Evolutionary conservation across 305 asterid genomes (phyloP).

Genomic region (Plantago rigida): DNA sequence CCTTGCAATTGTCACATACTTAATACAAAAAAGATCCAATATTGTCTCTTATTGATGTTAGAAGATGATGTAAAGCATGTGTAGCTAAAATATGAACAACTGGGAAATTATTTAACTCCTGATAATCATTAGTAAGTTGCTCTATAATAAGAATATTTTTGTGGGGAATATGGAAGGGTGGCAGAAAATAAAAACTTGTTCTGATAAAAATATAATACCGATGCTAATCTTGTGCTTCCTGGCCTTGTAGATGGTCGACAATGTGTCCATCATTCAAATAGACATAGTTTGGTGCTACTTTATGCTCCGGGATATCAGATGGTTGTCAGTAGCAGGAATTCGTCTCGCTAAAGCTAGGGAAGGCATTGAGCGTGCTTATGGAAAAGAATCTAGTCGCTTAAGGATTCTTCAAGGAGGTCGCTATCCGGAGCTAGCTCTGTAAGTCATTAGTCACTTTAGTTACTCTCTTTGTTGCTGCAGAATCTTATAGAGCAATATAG

Average conservation of each 20-base stretch:
- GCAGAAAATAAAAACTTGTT: too few species aligned
- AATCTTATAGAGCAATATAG: not conserved
- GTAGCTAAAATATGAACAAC: not conserved
- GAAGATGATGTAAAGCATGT: not conserved
- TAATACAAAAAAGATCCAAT: too few species aligned
- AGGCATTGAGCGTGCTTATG: slow-evolving; percentile 89
- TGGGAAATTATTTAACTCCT: not conserved
- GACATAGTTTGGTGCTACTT: slow-evolving; percentile 98
- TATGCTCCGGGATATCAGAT: slow-evolving; percentile 83
- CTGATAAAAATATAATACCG: not conserved
- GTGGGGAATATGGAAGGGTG: not conserved
- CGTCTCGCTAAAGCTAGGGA: slow-evolving; percentile 81
- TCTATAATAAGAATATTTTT: too few species aligned
- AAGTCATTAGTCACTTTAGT: slow-evolving; percentile 31
- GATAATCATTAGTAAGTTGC: not conserved
- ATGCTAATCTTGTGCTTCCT: slow-evolving; percentile 14
- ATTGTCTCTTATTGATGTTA: not conserved
- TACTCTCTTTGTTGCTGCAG: slow-evolving; percentile 1
- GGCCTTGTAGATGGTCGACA: slow-evolving; percentile 69
- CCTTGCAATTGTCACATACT: not conserved
- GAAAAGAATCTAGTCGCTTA: slow-evolving; percentile 77
- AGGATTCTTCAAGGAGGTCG: slow-evolving; percentile 76
- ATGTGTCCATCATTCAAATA: slow-evolving; percentile 79
- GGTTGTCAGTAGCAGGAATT: slow-evolving; percentile 76
- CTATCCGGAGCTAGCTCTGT: slow-evolving; percentile 83